phyloP scores from a whole-genome alignment of 1,139 yeast species.

The Debaryomyces coudertii region DNA sequence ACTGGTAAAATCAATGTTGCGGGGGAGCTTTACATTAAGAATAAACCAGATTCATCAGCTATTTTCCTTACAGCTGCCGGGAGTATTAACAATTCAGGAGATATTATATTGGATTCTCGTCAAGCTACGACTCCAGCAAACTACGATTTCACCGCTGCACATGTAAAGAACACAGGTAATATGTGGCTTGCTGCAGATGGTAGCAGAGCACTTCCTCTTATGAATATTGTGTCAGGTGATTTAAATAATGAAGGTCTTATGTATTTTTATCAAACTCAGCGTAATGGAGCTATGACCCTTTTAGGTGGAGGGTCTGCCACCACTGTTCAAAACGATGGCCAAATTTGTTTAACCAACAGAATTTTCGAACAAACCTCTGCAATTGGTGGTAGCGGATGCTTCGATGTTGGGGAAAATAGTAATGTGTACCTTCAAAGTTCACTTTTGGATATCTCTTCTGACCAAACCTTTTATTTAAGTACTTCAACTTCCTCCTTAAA shows the following conservation, averaged over 20 bases:
- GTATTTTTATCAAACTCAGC: slow-evolving; percentile 25
- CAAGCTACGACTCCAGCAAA: slow-evolving; percentile 7
- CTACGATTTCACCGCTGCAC: slow-evolving; percentile 23
- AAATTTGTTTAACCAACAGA: slow-evolving; percentile 27
- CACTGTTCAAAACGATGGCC: slow-evolving; percentile 32
- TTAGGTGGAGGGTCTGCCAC: slow-evolving; percentile 16
- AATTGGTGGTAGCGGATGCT: slow-evolving; percentile 24
- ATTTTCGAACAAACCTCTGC: slow-evolving; percentile 28
- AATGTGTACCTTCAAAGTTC: slow-evolving; percentile 10
- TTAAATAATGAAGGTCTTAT: slow-evolving; percentile 34
- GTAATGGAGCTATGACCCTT: slow-evolving; percentile 8
- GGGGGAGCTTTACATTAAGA: slow-evolving; percentile 28
- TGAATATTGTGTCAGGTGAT: slow-evolving; percentile 23
- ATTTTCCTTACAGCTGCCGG: slow-evolving; percentile 15
- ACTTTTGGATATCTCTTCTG: slow-evolving; percentile 11
- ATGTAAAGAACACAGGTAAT: slow-evolving; percentile 31
- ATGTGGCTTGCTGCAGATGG: slow-evolving; percentile 33
- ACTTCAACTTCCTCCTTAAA: slow-evolving; percentile 21
- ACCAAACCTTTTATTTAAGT: slow-evolving; percentile 10
- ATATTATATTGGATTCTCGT: slow-evolving; percentile 26
- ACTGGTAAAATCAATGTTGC: slow-evolving; percentile 26
- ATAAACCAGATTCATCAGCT: slow-evolving; percentile 11
- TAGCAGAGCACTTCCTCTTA: slow-evolving; percentile 21
- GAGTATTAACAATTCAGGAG: slow-evolving; percentile 25
- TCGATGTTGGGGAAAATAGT: slow-evolving; percentile 28